These are phyloP conservation scores for Aspergillus ustus DNA, from an alignment of 2,329 filamentous ascomycete genomes.

Conservation along the genomic window DNA sequence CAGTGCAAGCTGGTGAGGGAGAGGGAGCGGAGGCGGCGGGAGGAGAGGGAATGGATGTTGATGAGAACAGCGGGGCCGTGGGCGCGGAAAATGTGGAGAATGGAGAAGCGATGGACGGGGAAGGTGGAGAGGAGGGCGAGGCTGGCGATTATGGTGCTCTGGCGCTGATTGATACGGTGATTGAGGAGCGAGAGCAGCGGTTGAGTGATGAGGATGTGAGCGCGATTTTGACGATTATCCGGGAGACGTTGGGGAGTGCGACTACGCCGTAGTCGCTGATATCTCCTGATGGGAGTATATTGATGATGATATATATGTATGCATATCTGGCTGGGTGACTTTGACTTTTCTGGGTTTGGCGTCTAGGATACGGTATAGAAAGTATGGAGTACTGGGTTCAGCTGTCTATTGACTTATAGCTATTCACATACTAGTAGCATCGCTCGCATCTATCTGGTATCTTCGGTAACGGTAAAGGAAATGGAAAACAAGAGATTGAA, in stretches of 20 bases:
- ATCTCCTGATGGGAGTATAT: background rate
- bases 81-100: constrained; percentile 23
- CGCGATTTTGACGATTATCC: constrained; percentile 42
- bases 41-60: constrained; percentile 25
- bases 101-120: constrained; percentile 21
- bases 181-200: constrained; percentile 49
- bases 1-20: constrained; percentile 22
- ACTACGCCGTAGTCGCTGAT: background rate
- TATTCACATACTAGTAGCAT: background rate
- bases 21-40: constrained; percentile 12
- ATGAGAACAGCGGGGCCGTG: constrained; percentile 17
- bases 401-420: constrained; percentile 3
- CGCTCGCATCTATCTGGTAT: constrained; percentile 17
- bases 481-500: background rate
- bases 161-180: constrained; percentile 45
- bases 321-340: background rate
- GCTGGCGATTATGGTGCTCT: constrained; percentile 42
- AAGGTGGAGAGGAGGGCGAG: constrained; percentile 30
- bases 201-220: constrained; percentile 43
- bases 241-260: constrained; percentile 34
- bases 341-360: background rate
- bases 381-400: background rate
- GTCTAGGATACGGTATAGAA: background rate
- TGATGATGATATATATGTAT: background rate
- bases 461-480: constrained; percentile 4